Conservation (phyloP, 2,329 filamentous ascomycete species). For the Ciborinia camelliae region DNA sequence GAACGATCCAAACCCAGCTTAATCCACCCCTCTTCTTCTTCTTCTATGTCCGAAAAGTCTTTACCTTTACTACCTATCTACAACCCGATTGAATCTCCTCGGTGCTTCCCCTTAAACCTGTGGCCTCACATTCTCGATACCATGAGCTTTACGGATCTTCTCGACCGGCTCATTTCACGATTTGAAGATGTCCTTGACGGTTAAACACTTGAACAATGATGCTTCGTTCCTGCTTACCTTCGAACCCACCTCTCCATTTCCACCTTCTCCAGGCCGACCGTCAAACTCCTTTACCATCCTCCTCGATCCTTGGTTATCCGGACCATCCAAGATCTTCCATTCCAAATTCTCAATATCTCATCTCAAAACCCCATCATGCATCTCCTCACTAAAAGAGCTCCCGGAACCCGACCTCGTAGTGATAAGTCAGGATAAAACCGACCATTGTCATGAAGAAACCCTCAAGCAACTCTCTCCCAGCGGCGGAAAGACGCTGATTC, state of each 20-base stretch:
- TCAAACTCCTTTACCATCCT: conserved; percentile 61
- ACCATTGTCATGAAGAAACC: conserved; percentile 69
- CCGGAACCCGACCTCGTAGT: conserved; percentile 54
- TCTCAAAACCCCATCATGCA: conserved; percentile 53
- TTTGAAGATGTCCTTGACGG: conserved; percentile 55
- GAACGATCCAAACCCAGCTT: not conserved
- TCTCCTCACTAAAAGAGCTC: conserved; percentile 54
- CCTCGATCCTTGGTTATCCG: conserved; percentile 68
- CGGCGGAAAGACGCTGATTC: conserved; percentile 56
- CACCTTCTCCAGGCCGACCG: conserved; percentile 36
- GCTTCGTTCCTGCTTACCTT: conserved; percentile 64
- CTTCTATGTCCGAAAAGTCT: conserved; percentile 17
- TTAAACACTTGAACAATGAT: conserved; percentile 63
- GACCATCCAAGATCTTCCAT: conserved; percentile 57
- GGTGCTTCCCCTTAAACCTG: not conserved
- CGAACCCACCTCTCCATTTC: conserved; percentile 40
- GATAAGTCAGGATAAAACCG: conserved; percentile 59
- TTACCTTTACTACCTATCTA: conserved; percentile 9
- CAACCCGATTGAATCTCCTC: not conserved
- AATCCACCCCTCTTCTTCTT: conserved; percentile 1
- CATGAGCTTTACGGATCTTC: conserved; percentile 21
- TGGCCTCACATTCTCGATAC: conserved; percentile 17
- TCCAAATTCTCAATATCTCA: conserved; percentile 58
- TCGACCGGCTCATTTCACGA: conserved; percentile 22
- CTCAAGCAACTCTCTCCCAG: conserved; percentile 58